phyloP scores from a whole-genome alignment of 2,329 filamentous ascomycete species.

The Zarea fungicola region DNA sequence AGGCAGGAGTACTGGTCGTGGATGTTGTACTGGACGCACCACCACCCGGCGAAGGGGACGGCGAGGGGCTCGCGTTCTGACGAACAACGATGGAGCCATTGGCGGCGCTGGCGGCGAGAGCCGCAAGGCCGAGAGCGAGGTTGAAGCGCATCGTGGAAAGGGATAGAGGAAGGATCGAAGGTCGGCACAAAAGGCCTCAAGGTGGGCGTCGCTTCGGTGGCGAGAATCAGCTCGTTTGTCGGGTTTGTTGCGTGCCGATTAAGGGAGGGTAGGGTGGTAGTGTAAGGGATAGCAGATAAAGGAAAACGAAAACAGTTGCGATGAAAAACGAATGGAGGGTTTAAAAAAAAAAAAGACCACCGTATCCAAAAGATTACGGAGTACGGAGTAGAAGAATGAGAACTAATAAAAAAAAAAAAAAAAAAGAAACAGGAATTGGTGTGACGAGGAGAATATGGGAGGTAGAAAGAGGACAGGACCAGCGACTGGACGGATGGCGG shows the following conservation, averaged over 20 bases:
- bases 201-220: neutral
- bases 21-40: neutral
- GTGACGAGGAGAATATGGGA: slow-evolving; percentile 9
- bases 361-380: neutral
- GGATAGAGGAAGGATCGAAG: neutral
- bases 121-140: slow-evolving; percentile 19
- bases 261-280: neutral
- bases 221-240: neutral
- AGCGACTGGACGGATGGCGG: neutral
- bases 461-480: neutral
- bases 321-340: neutral
- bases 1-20: neutral
- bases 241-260: neutral
- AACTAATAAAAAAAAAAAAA: slow-evolving; percentile 3
- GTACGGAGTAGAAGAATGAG: slow-evolving; percentile 1
- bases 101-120: slow-evolving; percentile 17
- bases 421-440: slow-evolving; percentile 8
- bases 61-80: slow-evolving; percentile 9
- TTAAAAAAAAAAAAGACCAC: neutral
- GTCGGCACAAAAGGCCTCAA: slow-evolving; percentile 7
- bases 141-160: slow-evolving; percentile 4
- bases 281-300: neutral
- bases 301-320: neutral
- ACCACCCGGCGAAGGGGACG: neutral
- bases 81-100: slow-evolving; percentile 14